These are phyloP conservation scores for Chlorella sp. DNA, from an alignment of 139 green algal species.

Conservation along the genomic window DNA sequence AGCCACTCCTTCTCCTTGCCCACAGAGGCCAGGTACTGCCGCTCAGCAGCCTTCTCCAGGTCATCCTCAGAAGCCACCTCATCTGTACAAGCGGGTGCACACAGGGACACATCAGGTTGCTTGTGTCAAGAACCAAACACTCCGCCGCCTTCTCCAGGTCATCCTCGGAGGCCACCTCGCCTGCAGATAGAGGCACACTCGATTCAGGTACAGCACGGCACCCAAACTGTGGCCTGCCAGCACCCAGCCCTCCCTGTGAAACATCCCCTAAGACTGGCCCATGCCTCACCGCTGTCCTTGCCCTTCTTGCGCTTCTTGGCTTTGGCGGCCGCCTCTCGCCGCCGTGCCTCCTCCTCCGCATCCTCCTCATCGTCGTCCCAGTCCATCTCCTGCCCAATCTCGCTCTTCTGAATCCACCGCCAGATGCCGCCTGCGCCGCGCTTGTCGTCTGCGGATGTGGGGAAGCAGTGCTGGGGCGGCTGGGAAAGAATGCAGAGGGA, in stretches of 20 bases:
- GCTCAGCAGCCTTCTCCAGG: conserved; percentile 19
- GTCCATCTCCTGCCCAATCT: conserved; percentile 20
- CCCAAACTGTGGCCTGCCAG: no score
- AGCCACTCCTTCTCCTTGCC: conserved; percentile 5
- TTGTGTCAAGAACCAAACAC: no score
- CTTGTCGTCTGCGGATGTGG: not conserved
- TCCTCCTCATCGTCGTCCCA: conserved; percentile 23
- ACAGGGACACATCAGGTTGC: no score
- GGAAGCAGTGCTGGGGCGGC: no score
- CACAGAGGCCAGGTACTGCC: not conserved
- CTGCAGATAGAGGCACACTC: not conserved
- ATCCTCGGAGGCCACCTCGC: conserved; percentile 12
- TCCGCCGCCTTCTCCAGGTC: conserved; percentile 9
- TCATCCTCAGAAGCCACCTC: conserved; percentile 27
- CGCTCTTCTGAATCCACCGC: not conserved
- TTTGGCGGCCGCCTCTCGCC: not conserved
- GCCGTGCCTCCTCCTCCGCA: not conserved
- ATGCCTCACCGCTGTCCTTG: not conserved
- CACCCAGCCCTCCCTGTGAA: no score
- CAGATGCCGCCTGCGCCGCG: conserved; percentile 3
- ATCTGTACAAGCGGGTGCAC: not conserved
- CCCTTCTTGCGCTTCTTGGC: not conserved
- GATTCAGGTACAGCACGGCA: no score
- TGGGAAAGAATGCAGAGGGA: no score
- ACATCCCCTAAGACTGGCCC: no score